Evolutionary conservation across 2,329 filamentous ascomycete species (phyloP).

Genomic region (Fragosphaeria purpurea): DNA sequence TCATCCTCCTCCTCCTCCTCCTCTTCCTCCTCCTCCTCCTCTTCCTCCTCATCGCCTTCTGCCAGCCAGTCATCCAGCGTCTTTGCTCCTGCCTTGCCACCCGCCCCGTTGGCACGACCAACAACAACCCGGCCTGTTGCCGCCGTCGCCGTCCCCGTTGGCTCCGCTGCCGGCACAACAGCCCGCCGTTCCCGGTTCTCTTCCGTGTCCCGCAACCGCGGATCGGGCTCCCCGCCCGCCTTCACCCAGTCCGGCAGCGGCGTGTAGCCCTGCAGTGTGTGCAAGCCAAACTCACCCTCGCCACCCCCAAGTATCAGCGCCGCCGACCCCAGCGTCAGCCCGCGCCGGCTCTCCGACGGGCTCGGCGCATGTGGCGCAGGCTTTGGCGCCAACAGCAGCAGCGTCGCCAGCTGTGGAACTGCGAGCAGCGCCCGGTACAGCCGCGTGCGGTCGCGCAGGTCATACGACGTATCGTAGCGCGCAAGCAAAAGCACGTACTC

Average conservation of each 20-base stretch:
- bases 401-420: slow-evolving; percentile 75
- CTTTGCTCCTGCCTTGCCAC: slow-evolving; percentile 54
- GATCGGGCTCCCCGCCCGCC: slow-evolving; percentile 69
- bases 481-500: slow-evolving; percentile 75
- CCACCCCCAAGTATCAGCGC: slow-evolving; percentile 69
- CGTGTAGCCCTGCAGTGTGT: slow-evolving; percentile 70
- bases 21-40: slow-evolving; percentile 40
- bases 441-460: slow-evolving; percentile 82
- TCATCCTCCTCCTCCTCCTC: slow-evolving; percentile 49
- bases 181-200: slow-evolving; percentile 21
- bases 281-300: slow-evolving; percentile 37
- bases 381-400: slow-evolving; percentile 88
- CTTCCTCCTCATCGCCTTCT: slow-evolving; percentile 50
- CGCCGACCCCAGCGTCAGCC: slow-evolving; percentile 70
- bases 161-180: slow-evolving; percentile 23
- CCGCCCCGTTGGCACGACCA: slow-evolving; percentile 37
- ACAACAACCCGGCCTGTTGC: slow-evolving; percentile 17
- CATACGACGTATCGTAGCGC: slow-evolving; percentile 89
- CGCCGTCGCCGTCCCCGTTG: slow-evolving; percentile 26
- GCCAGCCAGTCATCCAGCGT: slow-evolving; percentile 89
- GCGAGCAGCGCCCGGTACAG: slow-evolving; percentile 78
- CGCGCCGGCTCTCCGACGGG: slow-evolving; percentile 73
- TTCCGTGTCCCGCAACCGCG: slow-evolving; percentile 56
- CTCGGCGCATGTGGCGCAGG: slow-evolving; percentile 84
- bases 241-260: slow-evolving; percentile 76